These are phyloP conservation scores for Umbelopsis vinacea DNA, from an alignment of 192 early-diverging fungal species.

Conservation along the genomic window DNA sequence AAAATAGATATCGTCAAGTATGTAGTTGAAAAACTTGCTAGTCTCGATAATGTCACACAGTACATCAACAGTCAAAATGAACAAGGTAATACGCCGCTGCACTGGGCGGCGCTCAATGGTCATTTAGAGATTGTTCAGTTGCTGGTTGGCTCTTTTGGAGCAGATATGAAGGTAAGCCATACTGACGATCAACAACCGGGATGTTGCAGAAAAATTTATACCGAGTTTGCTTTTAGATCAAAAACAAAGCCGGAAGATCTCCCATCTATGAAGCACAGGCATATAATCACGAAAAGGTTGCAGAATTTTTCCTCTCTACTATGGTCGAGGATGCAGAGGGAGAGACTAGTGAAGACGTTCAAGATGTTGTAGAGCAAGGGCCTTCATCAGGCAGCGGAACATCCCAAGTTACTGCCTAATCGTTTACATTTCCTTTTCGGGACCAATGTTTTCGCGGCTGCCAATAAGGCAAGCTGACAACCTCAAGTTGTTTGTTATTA, in stretches of 20 bases:
- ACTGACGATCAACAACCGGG: slow-evolving; percentile 9
- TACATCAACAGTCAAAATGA: slow-evolving; percentile 60
- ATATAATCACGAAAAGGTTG: slow-evolving; percentile 52
- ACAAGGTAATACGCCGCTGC: slow-evolving; percentile 73
- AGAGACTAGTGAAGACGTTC: slow-evolving; percentile 44
- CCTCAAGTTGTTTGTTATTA: slow-evolving; percentile 17
- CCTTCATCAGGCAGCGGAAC: slow-evolving; percentile 19
- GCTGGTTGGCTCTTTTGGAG: slow-evolving; percentile 61
- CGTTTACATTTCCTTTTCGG: slow-evolving; percentile 4
- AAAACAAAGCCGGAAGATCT: slow-evolving; percentile 49
- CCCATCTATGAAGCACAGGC: slow-evolving; percentile 57
- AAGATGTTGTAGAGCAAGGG: slow-evolving; percentile 39
- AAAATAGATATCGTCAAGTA: slow-evolving; percentile 57
- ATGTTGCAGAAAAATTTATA: not conserved
- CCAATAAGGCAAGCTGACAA: slow-evolving; percentile 23
- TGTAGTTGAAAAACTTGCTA: slow-evolving; percentile 44
- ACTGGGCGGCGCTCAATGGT: slow-evolving; percentile 88
- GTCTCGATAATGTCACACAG: slow-evolving; percentile 24
- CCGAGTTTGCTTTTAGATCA: slow-evolving; percentile 40
- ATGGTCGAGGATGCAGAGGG: slow-evolving; percentile 52
- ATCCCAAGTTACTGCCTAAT: slow-evolving; percentile 2
- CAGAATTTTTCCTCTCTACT: slow-evolving; percentile 54
- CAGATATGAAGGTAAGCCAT: slow-evolving; percentile 59
- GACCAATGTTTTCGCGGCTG: slow-evolving; percentile 6
- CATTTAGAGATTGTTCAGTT: slow-evolving; percentile 67